Conservation (phyloP, 2,329 filamentous ascomycete genomes). For the Calonectria multiphialidica region DNA sequence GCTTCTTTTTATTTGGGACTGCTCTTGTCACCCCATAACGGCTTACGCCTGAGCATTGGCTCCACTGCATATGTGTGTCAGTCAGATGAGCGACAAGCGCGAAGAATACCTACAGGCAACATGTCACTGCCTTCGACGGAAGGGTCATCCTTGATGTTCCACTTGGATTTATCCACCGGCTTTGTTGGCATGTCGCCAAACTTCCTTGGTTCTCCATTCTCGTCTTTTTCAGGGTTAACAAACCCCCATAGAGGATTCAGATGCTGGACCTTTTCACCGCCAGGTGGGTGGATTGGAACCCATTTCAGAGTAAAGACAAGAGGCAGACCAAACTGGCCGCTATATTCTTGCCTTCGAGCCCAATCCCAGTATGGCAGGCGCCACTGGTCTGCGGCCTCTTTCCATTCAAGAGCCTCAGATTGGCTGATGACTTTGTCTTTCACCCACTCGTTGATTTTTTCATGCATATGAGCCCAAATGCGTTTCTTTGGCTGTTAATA, state of each 20-base stretch:
- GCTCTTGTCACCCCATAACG: conserved; percentile 17
- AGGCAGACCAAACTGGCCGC: conserved; percentile 9
- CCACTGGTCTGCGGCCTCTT: conserved; percentile 43
- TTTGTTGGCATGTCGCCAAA: conserved; percentile 24
- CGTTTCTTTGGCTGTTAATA: conserved; percentile 13
- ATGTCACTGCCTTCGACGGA: not conserved
- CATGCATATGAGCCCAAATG: conserved; percentile 23
- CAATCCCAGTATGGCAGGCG: conserved; percentile 52
- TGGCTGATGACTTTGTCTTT: not conserved
- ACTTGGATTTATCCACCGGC: conserved; percentile 23
- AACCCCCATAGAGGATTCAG: conserved; percentile 14
- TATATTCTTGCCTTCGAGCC: conserved; percentile 38
- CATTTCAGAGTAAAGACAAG: too few relatives aligned
- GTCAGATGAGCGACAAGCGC: not conserved
- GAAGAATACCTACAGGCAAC: not conserved
- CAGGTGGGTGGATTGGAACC: not conserved
- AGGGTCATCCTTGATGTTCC: conserved; percentile 25
- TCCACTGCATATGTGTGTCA: conserved; percentile 9
- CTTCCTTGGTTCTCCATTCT: conserved; percentile 18
- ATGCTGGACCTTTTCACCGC: not conserved
- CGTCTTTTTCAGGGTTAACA: conserved; percentile 22
- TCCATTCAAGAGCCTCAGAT: conserved; percentile 30
- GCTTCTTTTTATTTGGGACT: not conserved
- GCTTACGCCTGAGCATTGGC: conserved; percentile 1
- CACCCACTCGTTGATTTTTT: conserved; percentile 6